These are phyloP conservation scores for Fusarium scirpi DNA, from an alignment of 2,329 filamentous ascomycete species.

Conservation along the genomic window DNA sequence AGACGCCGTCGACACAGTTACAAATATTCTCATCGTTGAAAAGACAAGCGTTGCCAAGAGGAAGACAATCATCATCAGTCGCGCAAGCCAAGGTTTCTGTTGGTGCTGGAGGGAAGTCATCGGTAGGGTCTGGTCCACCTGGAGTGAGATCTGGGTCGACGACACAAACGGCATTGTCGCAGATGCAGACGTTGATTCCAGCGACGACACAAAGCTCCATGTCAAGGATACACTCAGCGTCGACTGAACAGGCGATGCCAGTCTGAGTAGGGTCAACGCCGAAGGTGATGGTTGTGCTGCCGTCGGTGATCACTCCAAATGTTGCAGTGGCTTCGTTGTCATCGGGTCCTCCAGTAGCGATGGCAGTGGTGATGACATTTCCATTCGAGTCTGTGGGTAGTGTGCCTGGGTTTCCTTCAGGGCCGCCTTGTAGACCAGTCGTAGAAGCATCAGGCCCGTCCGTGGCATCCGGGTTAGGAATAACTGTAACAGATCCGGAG, in stretches of 20 bases:
- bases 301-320: neutral
- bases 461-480: neutral
- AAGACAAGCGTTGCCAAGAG: constrained; percentile 5
- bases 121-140: neutral
- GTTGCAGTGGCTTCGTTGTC: neutral
- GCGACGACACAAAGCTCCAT: constrained; percentile 7
- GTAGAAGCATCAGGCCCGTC: neutral
- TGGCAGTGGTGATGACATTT: neutral
- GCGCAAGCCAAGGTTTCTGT: neutral
- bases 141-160: neutral
- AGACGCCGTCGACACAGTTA: constrained; percentile 13
- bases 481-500: neutral
- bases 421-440: neutral
- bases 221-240: constrained; percentile 11
- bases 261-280: neutral
- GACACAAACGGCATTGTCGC: constrained; percentile 5
- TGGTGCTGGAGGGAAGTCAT: neutral
- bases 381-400: neutral
- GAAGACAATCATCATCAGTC: constrained; percentile 16
- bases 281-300: neutral
- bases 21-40: constrained; percentile 10
- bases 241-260: neutral
- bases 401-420: neutral
- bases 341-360: neutral
- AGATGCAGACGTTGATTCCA: constrained; percentile 9